phyloP scores from a whole-genome alignment of 1,284 basidiomycete genomes.

The Leucoagaricus sp. region DNA sequence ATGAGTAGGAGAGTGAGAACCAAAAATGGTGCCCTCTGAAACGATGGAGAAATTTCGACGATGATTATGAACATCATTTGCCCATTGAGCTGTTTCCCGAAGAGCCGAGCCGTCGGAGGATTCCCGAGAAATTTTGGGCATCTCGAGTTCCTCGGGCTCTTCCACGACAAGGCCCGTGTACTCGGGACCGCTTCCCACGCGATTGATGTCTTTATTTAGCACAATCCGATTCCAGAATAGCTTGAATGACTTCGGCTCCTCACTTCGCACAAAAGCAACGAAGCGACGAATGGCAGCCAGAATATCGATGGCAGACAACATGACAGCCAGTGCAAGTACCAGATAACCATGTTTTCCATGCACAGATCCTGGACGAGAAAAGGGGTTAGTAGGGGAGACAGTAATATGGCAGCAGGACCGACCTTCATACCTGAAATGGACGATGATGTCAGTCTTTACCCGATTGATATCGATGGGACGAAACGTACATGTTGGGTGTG shows the following conservation, averaged over 20 bases:
- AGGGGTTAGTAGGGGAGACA: conserved; percentile 2
- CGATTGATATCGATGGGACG: conserved; percentile 16
- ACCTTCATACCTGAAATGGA: conserved; percentile 63
- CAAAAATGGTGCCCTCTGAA: conserved; percentile 60
- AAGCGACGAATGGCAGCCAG: conserved; percentile 49
- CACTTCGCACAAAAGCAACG: conserved; percentile 44
- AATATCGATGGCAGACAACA: conserved; percentile 60
- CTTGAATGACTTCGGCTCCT: conserved; percentile 45
- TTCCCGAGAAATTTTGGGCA: conserved; percentile 30
- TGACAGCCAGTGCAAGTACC: conserved; percentile 55
- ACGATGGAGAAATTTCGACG: conserved; percentile 40
- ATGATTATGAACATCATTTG: conserved; percentile 46
- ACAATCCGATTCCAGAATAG: conserved; percentile 59
- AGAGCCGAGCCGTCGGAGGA: conserved; percentile 35
- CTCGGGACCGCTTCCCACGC: conserved; percentile 30
- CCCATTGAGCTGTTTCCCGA: conserved; percentile 43
- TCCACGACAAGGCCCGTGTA: conserved; percentile 58
- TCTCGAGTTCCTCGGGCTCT: conserved; percentile 55
- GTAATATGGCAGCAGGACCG: conserved; percentile 24
- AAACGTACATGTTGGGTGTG: conserved; percentile 76
- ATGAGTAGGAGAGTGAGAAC: conserved; percentile 44
- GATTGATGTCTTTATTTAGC: conserved; percentile 41
- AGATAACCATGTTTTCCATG: conserved; percentile 69
- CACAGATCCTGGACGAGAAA: conserved; percentile 35
- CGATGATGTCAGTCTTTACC: conserved; percentile 18